Conservation (phyloP, 192 early-diverging fungal species). For the Endogone sp. region DNA sequence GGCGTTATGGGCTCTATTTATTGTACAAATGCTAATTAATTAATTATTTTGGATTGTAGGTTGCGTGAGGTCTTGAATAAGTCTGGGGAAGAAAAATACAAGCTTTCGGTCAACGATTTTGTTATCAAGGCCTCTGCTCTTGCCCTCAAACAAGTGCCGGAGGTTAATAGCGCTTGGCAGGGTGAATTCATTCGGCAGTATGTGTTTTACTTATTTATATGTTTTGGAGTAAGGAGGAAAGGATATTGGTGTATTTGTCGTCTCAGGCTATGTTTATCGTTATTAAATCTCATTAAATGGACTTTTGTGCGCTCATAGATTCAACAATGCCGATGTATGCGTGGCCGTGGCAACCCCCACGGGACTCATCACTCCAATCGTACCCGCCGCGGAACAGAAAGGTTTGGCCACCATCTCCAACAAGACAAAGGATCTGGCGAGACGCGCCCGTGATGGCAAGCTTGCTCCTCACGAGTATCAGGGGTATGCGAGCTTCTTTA, state of each 20-base stretch:
- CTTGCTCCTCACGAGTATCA: constrained; percentile 96
- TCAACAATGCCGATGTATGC: constrained; percentile 88
- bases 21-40: background rate
- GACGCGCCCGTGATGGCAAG: constrained; percentile 81
- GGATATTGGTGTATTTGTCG: too few species aligned
- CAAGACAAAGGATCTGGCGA: constrained; percentile 80
- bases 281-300: constrained; percentile 13
- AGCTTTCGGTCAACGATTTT: constrained; percentile 98
- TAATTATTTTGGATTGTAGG: constrained; percentile 11
- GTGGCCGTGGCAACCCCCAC: constrained; percentile 93
- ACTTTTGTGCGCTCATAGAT: constrained; percentile 39
- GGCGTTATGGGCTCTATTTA: too few species aligned
- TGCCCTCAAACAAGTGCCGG: constrained; percentile 88
- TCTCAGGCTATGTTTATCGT: too few species aligned
- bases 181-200: constrained; percentile 87
- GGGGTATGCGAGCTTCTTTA: constrained; percentile 38
- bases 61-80: constrained; percentile 89
- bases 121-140: constrained; percentile 92
- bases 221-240: background rate
- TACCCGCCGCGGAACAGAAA: constrained; percentile 75
- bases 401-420: constrained; percentile 85
- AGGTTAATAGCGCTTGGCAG: constrained; percentile 87
- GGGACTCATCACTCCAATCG: constrained; percentile 96
- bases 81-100: constrained; percentile 81
- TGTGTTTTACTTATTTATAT: constrained; percentile 13